Percentiles rank a stretch among this genome's conserved stretches.
phyloP scores from a whole-genome alignment of 2,329 filamentous ascomycete genomes.

The Pseudogymnoascus sp. region DNA sequence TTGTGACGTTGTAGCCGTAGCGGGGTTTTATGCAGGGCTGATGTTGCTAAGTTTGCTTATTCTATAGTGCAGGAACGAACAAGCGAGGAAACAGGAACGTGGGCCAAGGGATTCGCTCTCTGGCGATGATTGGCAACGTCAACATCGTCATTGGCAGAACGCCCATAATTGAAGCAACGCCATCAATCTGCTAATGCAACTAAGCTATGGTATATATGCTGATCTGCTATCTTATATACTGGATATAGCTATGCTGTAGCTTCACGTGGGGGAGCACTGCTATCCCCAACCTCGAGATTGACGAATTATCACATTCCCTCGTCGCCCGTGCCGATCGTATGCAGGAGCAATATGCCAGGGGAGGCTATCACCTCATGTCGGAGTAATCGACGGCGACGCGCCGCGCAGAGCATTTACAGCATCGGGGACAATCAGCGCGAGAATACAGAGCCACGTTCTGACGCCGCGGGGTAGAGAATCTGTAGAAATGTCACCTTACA shows the following conservation, averaged over 20 bases:
- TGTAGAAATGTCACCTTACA: not conserved
- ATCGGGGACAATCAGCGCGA: not conserved
- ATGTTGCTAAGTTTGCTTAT: not conserved
- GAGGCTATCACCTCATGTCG: not conserved
- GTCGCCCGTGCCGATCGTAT: not conserved
- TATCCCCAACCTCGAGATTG: not conserved
- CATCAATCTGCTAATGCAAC: not conserved
- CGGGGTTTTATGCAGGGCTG: not conserved
- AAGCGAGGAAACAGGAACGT: not conserved
- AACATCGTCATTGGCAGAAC: not conserved
- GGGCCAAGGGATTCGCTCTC: not conserved
- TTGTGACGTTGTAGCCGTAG: not conserved
- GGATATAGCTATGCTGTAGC: not conserved
- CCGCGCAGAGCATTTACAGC: not conserved
- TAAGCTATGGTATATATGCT: not conserved
- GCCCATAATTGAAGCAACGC: not conserved
- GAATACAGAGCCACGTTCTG: not conserved
- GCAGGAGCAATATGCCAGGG: not conserved
- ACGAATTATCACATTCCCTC: constrained; percentile 6
- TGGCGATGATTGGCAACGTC: constrained; percentile 2
- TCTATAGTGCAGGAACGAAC: not conserved
- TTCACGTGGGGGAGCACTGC: not conserved
- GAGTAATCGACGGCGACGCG: not conserved
- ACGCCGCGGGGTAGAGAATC: not conserved
- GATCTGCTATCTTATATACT: not conserved